These are phyloP conservation scores for Fusarium gaditjirri DNA, from an alignment of 2,329 filamentous ascomycete genomes.

Conservation along the genomic window DNA sequence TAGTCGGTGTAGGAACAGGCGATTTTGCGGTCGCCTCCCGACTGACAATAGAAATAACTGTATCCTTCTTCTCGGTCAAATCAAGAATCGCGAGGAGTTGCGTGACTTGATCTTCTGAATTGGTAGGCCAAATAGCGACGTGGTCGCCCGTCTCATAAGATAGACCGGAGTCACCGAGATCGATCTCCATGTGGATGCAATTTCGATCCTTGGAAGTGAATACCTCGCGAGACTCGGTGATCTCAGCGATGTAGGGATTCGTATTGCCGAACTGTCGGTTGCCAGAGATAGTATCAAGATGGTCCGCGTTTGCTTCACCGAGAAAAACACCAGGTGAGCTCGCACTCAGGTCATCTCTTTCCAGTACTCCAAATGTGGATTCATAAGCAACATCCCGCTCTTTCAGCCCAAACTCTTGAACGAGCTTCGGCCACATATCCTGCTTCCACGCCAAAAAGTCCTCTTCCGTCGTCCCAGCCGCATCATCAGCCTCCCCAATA, in stretches of 20 bases:
- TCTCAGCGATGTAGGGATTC: background rate
- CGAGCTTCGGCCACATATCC: background rate
- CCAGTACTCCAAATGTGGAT: background rate
- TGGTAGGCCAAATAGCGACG: background rate
- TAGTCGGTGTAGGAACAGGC: slow-evolving; percentile 6
- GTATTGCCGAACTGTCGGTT: background rate
- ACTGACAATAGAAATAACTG: background rate
- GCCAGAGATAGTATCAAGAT: background rate
- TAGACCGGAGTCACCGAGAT: background rate
- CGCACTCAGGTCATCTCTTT: background rate
- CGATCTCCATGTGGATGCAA: background rate
- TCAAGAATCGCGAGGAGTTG: background rate
- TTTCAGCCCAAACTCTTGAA: background rate
- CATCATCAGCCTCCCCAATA: background rate
- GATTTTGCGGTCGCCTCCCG: background rate
- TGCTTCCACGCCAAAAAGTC: slow-evolving; percentile 3
- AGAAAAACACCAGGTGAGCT: background rate
- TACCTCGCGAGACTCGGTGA: background rate
- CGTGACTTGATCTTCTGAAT: background rate
- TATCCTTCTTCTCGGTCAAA: background rate
- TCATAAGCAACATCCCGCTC: background rate
- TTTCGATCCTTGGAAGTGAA: background rate
- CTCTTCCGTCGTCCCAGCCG: background rate
- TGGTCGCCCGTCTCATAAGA: background rate
- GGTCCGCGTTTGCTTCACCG: background rate